A percentile compares a stretch with the other conserved stretches of the same genome.
Evolutionary conservation across 208 protist genomes (phyloP).

Genomic region (Phytomonas serpens): DNA sequence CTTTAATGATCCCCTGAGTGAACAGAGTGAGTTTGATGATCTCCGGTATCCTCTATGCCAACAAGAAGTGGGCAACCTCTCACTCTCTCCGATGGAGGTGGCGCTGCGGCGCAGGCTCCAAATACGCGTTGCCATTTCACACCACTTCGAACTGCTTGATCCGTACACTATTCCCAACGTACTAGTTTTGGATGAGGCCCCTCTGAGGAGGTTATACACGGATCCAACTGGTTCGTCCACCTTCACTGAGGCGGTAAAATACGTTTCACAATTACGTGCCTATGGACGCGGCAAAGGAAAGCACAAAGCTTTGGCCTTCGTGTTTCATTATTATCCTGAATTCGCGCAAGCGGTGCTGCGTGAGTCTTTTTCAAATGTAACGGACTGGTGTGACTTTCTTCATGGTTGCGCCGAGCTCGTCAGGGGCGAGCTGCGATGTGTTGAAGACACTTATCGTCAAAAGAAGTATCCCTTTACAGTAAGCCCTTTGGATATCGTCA

Average conservation of each 20-base stretch:
- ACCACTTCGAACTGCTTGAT: constrained; percentile 33
- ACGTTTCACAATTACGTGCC: constrained; percentile 21
- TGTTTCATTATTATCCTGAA: constrained; percentile 30
- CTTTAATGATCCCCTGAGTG: background rate
- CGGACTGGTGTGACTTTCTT: constrained; percentile 41
- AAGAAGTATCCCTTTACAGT: background rate
- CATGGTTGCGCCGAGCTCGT: constrained; percentile 19
- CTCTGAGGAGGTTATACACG: constrained; percentile 28
- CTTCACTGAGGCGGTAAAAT: constrained; percentile 22
- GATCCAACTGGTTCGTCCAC: constrained; percentile 27
- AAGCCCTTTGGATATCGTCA: background rate
- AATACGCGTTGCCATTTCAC: constrained; percentile 18
- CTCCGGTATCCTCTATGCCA: background rate
- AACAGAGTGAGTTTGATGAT: background rate
- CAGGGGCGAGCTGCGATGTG: constrained; percentile 24
- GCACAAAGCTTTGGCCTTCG: constrained; percentile 31
- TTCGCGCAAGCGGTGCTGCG: constrained; percentile 45
- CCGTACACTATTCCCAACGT: constrained; percentile 64
- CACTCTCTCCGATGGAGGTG: constrained; percentile 14
- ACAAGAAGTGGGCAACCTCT: background rate
- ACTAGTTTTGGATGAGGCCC: background rate
- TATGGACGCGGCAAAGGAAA: constrained; percentile 46
- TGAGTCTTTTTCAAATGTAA: constrained; percentile 24
- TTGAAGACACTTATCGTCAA: constrained; percentile 17
- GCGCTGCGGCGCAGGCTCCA: constrained; percentile 20